phyloP scores from a whole-genome alignment of 768 basidiomycete genomes.

The Amanita inopinata region DNA sequence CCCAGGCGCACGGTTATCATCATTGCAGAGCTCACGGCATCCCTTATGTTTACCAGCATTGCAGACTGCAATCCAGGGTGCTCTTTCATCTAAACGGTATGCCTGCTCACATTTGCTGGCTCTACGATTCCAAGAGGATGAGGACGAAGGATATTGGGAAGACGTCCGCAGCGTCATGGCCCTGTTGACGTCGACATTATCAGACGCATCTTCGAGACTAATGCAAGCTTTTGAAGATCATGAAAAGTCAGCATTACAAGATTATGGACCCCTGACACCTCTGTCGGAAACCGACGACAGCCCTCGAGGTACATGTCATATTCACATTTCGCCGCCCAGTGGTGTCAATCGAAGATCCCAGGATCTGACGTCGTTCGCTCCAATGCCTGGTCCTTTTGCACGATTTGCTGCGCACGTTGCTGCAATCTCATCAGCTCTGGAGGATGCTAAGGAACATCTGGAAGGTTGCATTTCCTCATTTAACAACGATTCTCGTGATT shows the following conservation, averaged over 20 bases:
- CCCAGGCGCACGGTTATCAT: slow-evolving; percentile 53
- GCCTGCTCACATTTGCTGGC: slow-evolving; percentile 75
- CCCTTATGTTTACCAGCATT: slow-evolving; percentile 60
- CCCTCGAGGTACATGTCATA: neutral
- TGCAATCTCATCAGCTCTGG: slow-evolving; percentile 54
- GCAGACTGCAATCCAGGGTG: slow-evolving; percentile 50
- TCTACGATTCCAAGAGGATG: slow-evolving; percentile 60
- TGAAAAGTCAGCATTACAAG: slow-evolving; percentile 42
- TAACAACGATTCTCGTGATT: slow-evolving; percentile 28
- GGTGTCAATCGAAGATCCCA: neutral
- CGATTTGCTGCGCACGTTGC: slow-evolving; percentile 70
- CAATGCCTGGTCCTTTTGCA: slow-evolving; percentile 57
- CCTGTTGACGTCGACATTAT: slow-evolving; percentile 56
- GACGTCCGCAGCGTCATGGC: slow-evolving; percentile 70
- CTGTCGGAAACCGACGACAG: slow-evolving; percentile 6
- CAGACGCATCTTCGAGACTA: slow-evolving; percentile 54
- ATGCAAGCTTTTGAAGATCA: slow-evolving; percentile 52
- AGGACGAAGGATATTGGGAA: slow-evolving; percentile 78
- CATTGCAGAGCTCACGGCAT: slow-evolving; percentile 49
- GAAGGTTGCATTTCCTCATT: slow-evolving; percentile 52
- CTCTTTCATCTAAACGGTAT: slow-evolving; percentile 64
- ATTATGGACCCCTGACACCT: slow-evolving; percentile 37
- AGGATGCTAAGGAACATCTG: slow-evolving; percentile 62
- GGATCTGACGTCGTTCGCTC: slow-evolving; percentile 48
- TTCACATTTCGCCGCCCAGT: neutral